phyloP scores from a whole-genome alignment of 148 eudicot genomes.

The Camellia granthamiana region DNA sequence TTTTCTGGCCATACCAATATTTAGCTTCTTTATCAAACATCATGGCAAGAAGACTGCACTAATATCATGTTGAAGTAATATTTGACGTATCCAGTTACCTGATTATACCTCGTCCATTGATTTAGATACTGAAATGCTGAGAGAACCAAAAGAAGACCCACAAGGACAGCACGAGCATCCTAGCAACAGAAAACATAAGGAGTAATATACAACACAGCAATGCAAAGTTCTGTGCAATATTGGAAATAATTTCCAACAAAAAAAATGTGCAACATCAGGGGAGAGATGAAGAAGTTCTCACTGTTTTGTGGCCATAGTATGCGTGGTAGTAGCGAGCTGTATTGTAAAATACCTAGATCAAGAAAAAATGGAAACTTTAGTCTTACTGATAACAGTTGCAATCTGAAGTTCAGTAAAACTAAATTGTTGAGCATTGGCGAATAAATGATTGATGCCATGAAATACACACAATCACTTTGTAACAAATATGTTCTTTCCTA shows the following conservation, averaged over 20 bases:
- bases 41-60: neutral
- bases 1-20: constrained; percentile 2
- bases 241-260: neutral
- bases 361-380: constrained; percentile 7
- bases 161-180: constrained; percentile 97
- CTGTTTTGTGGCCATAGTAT: constrained; percentile 94
- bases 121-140: constrained; percentile 92
- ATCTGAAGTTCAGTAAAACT: constrained; percentile 4
- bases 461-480: neutral
- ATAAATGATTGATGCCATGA: neutral
- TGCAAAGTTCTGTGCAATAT: neutral
- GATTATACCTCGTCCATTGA: constrained; percentile 96
- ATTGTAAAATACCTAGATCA: constrained; percentile 76
- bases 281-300: constrained; percentile 36
- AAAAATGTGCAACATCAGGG: neutral
- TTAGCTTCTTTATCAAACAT: neutral
- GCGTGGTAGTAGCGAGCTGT: constrained; percentile 91
- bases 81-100: constrained; percentile 51
- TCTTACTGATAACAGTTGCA: neutral
- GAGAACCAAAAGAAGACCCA: constrained; percentile 82
- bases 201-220: neutral
- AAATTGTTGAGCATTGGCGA: constrained; percentile 7
- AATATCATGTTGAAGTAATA: neutral
- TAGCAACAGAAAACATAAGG: constrained; percentile 33
- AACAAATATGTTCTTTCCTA: neutral